Percentiles rank a stretch among this genome's conserved stretches.
Conservation (phyloP, 139 green algal species). For the Micractinium sp. region DNA sequence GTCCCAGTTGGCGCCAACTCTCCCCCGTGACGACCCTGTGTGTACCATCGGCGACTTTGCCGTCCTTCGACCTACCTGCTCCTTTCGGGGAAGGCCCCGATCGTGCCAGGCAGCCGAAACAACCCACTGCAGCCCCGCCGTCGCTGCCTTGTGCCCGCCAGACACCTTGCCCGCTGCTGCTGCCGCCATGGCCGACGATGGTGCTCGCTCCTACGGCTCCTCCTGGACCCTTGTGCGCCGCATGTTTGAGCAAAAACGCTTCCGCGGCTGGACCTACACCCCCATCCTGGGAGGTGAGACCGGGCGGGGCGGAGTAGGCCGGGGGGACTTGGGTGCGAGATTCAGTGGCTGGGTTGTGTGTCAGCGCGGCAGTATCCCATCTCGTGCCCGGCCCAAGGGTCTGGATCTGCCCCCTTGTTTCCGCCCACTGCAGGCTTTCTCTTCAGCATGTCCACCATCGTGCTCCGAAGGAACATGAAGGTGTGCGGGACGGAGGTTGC, state of each 20-base stretch:
- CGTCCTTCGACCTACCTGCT: too few species aligned
- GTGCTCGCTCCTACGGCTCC: not conserved
- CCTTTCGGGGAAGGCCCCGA: too few species aligned
- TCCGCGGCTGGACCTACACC: constrained; percentile 1
- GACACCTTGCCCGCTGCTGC: not conserved
- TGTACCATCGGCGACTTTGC: too few species aligned
- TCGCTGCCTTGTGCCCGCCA: too few species aligned
- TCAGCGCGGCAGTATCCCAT: not conserved
- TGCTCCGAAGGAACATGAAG: not conserved
- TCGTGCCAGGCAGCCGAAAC: not conserved
- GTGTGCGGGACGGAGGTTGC: not conserved
- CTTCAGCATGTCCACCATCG: not conserved
- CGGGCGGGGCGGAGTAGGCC: not conserved
- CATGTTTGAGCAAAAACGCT: not conserved
- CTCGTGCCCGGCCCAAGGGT: too few species aligned
- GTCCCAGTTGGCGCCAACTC: too few species aligned
- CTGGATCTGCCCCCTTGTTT: not conserved
- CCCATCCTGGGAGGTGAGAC: not conserved
- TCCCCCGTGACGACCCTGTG: too few species aligned
- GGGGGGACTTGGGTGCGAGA: not conserved
- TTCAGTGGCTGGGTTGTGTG: too few species aligned
- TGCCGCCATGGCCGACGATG: not conserved
- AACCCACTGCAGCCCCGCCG: not conserved
- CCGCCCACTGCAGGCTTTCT: not conserved
- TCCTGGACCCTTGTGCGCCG: not conserved